Evolutionary conservation across 1,284 basidiomycete species (phyloP).

Genomic region (Puccinia horiana): DNA sequence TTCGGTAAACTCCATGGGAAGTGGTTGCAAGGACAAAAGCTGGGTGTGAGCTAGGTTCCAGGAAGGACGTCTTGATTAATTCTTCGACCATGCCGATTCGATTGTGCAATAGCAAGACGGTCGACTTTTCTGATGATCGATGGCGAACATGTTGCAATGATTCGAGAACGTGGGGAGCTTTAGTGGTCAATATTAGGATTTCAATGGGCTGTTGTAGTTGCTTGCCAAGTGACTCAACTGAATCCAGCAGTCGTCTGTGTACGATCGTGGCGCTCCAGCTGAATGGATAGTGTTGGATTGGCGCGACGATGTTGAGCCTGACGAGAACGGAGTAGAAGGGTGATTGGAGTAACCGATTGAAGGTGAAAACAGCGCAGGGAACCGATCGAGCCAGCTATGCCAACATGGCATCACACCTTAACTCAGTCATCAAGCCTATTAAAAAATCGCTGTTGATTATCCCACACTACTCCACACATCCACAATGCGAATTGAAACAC

Average conservation of each 20-base stretch:
- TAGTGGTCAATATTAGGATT: constrained; percentile 57
- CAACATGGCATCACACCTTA: no score
- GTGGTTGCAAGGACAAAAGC: constrained; percentile 57
- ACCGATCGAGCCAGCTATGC: constrained; percentile 46
- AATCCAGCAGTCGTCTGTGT: constrained; percentile 29
- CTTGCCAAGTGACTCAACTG: constrained; percentile 12
- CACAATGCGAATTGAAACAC: no score
- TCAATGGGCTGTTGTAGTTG: constrained; percentile 54
- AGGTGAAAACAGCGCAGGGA: constrained; percentile 45
- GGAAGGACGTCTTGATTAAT: constrained; percentile 55
- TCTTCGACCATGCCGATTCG: constrained; percentile 58
- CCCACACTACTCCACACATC: no score
- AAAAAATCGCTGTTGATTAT: no score
- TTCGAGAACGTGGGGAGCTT: constrained; percentile 55
- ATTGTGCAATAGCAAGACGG: constrained; percentile 58
- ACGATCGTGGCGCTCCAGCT: constrained; percentile 1
- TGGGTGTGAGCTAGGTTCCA: constrained; percentile 54
- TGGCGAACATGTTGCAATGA: constrained; percentile 54
- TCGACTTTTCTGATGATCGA: constrained; percentile 56
- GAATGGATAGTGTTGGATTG: constrained; percentile 27
- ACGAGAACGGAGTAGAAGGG: constrained; percentile 7
- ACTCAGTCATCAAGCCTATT: no score
- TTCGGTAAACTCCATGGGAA: constrained; percentile 56
- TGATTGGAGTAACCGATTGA: constrained; percentile 11
- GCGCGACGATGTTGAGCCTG: constrained; percentile 33